phyloP scores from a whole-genome alignment of 2,329 filamentous ascomycete genomes.

The Albifimbria verrucaria region DNA sequence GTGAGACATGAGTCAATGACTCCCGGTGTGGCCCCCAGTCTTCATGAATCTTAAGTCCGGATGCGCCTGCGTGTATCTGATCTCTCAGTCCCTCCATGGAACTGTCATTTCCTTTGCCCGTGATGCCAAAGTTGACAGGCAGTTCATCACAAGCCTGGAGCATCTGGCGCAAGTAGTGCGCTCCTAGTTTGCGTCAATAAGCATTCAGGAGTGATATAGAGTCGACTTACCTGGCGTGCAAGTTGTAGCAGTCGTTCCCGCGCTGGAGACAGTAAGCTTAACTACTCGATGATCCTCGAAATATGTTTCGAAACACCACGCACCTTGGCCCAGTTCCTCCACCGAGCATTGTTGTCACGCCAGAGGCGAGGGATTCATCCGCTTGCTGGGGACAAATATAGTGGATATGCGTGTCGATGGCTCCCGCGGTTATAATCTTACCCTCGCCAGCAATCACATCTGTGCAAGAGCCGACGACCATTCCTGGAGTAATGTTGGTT shows the following conservation, averaged over 20 bases:
- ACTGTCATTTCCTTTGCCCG: constrained; percentile 89
- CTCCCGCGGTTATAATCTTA: constrained; percentile 87
- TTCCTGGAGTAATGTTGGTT: constrained; percentile 77
- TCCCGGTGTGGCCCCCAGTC: constrained; percentile 93
- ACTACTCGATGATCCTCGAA: background rate
- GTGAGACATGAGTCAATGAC: constrained; percentile 84
- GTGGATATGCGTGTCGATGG: constrained; percentile 87
- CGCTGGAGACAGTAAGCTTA: constrained; percentile 42
- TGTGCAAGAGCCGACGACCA: constrained; percentile 84
- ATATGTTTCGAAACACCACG: background rate
- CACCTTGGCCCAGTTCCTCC: constrained; percentile 88
- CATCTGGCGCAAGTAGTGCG: constrained; percentile 79
- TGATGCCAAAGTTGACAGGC: constrained; percentile 86
- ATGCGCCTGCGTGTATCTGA: constrained; percentile 78
- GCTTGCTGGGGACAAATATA: constrained; percentile 94
- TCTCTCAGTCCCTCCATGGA: constrained; percentile 68
- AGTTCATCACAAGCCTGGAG: constrained; percentile 79
- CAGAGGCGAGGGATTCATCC: constrained; percentile 76
- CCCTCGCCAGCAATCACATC: constrained; percentile 90
- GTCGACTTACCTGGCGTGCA: constrained; percentile 73
- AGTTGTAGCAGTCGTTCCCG: constrained; percentile 87
- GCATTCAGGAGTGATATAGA: background rate
- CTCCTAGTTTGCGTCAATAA: background rate
- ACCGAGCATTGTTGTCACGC: constrained; percentile 86
- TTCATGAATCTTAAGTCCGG: constrained; percentile 91